Percentiles rank a stretch among this genome's conserved stretches.
phyloP scores from a whole-genome alignment of 805 yeast species.

The Candida arabinofermentans region DNA sequence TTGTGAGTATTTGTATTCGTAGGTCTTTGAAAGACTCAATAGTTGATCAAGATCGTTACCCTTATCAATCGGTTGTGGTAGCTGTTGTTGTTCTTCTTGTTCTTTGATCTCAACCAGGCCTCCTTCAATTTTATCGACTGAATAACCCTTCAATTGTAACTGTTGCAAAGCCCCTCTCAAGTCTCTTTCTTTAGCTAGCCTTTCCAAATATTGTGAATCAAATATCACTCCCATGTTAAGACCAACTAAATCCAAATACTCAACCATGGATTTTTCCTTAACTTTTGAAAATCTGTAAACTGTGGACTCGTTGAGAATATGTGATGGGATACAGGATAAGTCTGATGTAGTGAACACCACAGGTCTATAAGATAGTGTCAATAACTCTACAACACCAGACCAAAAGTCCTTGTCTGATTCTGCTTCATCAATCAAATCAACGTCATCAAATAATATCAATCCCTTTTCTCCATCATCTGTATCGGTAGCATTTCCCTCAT shows the following conservation, averaged over 20 bases:
- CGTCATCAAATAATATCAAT: constrained; percentile 78
- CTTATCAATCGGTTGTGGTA: not conserved
- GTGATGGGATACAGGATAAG: constrained; percentile 23
- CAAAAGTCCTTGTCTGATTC: constrained; percentile 74
- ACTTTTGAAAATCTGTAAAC: constrained; percentile 19
- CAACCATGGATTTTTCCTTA: constrained; percentile 1
- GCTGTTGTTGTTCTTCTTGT: not conserved
- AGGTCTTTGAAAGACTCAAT: not conserved
- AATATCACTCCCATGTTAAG: constrained; percentile 23
- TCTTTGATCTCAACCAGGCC: constrained; percentile 13
- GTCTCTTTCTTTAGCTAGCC: constrained; percentile 14
- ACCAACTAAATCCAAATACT: constrained; percentile 27
- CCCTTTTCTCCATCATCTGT: constrained; percentile 32
- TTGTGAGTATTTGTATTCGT: not conserved
- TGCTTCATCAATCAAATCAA: constrained; percentile 70
- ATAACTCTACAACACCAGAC: constrained; percentile 60
- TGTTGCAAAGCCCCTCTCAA: constrained; percentile 28
- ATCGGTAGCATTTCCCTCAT: no score
- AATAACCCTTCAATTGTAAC: constrained; percentile 27
- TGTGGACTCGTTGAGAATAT: constrained; percentile 28
- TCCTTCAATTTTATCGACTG: constrained; percentile 8
- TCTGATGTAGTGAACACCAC: constrained; percentile 30
- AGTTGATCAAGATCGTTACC: not conserved
- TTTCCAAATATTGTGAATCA: constrained; percentile 15
- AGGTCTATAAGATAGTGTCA: constrained; percentile 37